phyloP scores from a whole-genome alignment of 176 grass and related monocot species.

The Carex parvula region DNA sequence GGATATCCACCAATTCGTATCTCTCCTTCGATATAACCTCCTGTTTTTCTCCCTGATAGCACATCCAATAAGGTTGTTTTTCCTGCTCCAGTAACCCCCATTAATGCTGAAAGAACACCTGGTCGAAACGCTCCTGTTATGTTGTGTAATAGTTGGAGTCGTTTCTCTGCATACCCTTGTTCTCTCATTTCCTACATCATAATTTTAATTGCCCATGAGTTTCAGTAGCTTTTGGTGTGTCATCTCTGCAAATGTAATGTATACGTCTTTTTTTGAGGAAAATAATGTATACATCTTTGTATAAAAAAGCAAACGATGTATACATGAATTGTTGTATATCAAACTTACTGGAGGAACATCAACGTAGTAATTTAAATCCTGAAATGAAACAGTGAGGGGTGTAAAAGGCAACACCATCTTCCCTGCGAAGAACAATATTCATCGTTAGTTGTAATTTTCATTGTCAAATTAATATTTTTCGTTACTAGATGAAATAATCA shows the following conservation, averaged over 20 bases:
- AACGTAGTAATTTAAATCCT: constrained; percentile 85
- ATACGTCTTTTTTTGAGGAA: background rate
- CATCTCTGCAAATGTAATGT: background rate
- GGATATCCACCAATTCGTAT: constrained; percentile 74
- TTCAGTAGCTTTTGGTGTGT: background rate
- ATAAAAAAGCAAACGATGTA: background rate
- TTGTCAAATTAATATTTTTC: background rate
- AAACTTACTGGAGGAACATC: constrained; percentile 55
- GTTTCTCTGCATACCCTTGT: constrained; percentile 46
- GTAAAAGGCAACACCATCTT: constrained; percentile 79
- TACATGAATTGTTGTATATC: background rate
- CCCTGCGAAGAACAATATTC: constrained; percentile 34
- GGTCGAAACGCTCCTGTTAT: constrained; percentile 64
- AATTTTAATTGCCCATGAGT: background rate
- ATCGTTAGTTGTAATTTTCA: background rate
- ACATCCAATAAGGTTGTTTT: constrained; percentile 85
- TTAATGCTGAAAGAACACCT: constrained; percentile 57
- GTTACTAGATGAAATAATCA: background rate
- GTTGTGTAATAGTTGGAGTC: constrained; percentile 60
- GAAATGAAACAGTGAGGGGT: constrained; percentile 62
- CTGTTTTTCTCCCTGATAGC: constrained; percentile 73
- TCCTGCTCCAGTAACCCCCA: constrained; percentile 75
- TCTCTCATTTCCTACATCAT: constrained; percentile 61
- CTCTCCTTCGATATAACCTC: constrained; percentile 55
- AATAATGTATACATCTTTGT: background rate